Conservation (phyloP, 2,329 filamentous ascomycete species). For the Purpureocillium lavendulum region DNA sequence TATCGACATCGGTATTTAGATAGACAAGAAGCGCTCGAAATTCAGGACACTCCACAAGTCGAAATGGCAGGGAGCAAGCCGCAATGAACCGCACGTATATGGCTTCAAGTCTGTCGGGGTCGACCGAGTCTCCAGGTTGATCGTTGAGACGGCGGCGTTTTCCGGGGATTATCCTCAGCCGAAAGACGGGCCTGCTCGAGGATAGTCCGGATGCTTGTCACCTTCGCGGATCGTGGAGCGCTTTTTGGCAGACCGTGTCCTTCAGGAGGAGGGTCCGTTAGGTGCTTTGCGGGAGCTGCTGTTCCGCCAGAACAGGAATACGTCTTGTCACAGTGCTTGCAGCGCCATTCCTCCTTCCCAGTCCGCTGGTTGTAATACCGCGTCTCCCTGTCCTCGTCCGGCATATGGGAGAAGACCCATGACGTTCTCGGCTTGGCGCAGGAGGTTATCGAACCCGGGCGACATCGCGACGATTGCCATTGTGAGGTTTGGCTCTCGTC, state of each 20-base stretch:
- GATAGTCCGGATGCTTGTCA: constrained; percentile 4
- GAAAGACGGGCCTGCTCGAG: constrained; percentile 4
- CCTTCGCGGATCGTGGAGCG: constrained; percentile 3
- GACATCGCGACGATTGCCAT: constrained; percentile 3
- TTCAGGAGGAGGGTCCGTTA: constrained; percentile 6
- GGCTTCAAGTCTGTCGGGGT: neutral
- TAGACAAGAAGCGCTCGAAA: constrained; percentile 1
- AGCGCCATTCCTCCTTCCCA: constrained; percentile 8
- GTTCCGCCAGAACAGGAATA: constrained; percentile 6
- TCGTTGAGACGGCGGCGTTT: constrained; percentile 6
- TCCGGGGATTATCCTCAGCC: constrained; percentile 6
- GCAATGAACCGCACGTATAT: constrained; percentile 1
- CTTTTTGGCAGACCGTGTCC: constrained; percentile 5
- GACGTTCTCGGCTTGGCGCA: constrained; percentile 6
- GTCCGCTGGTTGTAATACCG: constrained; percentile 7
- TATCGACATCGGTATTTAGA: constrained; percentile 1
- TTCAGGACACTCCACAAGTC: neutral
- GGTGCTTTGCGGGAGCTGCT: constrained; percentile 7
- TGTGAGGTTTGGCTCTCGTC: constrained; percentile 6
- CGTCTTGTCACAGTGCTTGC: constrained; percentile 6
- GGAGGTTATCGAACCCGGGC: constrained; percentile 2
- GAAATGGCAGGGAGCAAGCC: constrained; percentile 1
- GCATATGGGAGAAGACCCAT: constrained; percentile 8
- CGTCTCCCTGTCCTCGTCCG: constrained; percentile 7
- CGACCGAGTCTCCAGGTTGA: constrained; percentile 5